Conservation (phyloP, 257 asterid genomes). For the Solanum pinnatisectum region DNA sequence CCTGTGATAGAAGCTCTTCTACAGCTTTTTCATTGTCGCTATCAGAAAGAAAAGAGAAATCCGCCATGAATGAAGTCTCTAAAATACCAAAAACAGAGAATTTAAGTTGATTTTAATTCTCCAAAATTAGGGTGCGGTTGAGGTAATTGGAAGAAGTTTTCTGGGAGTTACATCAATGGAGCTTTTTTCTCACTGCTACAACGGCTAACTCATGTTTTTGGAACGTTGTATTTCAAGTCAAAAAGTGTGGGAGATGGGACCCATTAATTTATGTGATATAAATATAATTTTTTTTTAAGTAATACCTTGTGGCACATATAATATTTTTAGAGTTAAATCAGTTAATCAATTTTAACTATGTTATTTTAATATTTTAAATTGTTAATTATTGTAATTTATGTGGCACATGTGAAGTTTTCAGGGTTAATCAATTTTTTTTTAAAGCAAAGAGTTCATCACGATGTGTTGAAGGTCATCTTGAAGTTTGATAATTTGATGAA, state of each 20-base stretch:
- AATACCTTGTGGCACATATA: too few relatives aligned
- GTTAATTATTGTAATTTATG: not conserved
- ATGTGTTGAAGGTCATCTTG: too few relatives aligned
- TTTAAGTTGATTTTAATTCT: not conserved
- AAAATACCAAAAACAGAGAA: not conserved
- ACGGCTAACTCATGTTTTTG: constrained; percentile 7
- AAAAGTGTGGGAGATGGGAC: not conserved
- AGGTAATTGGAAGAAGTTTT: not conserved
- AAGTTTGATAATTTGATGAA: not conserved
- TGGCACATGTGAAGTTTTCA: too few relatives aligned
- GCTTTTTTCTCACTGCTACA: not conserved
- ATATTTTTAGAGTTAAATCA: not conserved
- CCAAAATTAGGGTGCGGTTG: not conserved
- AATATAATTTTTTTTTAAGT: too few relatives aligned
- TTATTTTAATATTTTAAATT: too few relatives aligned
- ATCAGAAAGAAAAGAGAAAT: constrained; percentile 50
- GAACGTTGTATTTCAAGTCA: not conserved
- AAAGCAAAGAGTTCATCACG: too few relatives aligned
- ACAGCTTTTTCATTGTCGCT: constrained; percentile 83
- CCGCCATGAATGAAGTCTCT: constrained; percentile 31
- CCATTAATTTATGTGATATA: not conserved
- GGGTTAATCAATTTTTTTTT: too few relatives aligned
- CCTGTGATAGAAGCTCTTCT: constrained; percentile 61
- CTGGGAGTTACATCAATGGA: not conserved
- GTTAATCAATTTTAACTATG: too few relatives aligned